A percentile compares a stretch with the other conserved stretches of the same genome.
These are phyloP conservation scores for Metschnikowia kofuensis DNA, from an alignment of 805 yeast genomes.

Conservation along the genomic window DNA sequence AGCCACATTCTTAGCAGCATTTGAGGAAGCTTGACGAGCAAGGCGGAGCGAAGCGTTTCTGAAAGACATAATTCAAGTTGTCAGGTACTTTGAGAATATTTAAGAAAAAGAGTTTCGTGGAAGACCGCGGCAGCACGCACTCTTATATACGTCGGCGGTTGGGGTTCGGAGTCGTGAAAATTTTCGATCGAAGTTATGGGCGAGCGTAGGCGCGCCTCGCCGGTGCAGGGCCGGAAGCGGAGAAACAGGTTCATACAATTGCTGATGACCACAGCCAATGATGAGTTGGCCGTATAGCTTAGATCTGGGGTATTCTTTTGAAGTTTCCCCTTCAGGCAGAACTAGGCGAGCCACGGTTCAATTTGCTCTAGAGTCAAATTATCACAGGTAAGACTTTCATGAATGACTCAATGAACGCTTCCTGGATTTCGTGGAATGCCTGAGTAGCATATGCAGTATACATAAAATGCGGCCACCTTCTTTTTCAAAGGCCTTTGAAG, in stretches of 20 bases:
- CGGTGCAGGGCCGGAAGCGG: constrained; percentile 19
- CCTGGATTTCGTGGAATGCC: no score
- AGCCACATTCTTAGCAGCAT: constrained; percentile 42
- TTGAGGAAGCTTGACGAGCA: constrained; percentile 46
- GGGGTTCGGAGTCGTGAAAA: constrained; percentile 1
- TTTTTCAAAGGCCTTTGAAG: no score
- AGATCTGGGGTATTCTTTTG: no score
- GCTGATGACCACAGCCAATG: no score
- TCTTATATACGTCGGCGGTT: constrained; percentile 10
- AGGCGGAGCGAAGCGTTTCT: constrained; percentile 44
- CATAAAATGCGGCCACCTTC: no score
- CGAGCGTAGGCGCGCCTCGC: constrained; percentile 1
- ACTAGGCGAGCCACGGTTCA: no score
- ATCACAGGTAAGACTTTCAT: no score
- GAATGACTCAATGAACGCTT: no score
- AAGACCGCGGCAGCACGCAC: constrained; percentile 2
- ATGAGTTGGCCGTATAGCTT: no score
- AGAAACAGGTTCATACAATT: not conserved
- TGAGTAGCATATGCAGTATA: no score
- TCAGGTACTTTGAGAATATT: constrained; percentile 6
- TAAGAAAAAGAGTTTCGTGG: constrained; percentile 2
- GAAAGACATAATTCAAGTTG: constrained; percentile 34
- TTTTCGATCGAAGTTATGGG: constrained; percentile 1
- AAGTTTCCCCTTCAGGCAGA: no score
- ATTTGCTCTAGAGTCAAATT: no score